Base-by-base conservation (phyloP, 164 flowering plant genomes). In the Macadamia integrifolia region DNA sequence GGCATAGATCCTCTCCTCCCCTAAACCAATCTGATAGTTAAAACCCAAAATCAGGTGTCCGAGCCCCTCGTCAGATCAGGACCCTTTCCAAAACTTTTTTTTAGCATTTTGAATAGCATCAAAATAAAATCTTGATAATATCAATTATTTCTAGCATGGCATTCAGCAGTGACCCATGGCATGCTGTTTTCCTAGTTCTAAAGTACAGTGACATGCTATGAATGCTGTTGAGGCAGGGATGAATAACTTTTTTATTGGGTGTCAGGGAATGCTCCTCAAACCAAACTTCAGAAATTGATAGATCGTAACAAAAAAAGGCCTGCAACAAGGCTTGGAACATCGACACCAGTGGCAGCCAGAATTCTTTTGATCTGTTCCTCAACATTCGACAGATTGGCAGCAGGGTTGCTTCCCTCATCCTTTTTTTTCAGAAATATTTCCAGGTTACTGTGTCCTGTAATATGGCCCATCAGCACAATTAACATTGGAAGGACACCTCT, bases 361-460 rank as follows among this genome's bases (percentile, higher is more conserved):
- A 91, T 91, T 75, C 83, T 89, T 77, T 88, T 89, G 44, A 93
- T 91, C 75, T 88, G 88, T 62, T 86, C 98, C 80, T 91, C 98
- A 43, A 92, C 91, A 69, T 81, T 78, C 53, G 88, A 85, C 46
- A 93, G 80, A 80, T 88, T 89, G 61, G 92, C 96, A 50, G 93
- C 96, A 58, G 98, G 98, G 64, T 35, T 35, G 3, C 40, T 8
- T 57, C 6, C 23, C 17, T 14, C 9, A 1, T 32, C 32, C 17
- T 60, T 60, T 60, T 31, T 0, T 32, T 32, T 23, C 30, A 62
- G 53, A 28, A 28, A 62, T 9, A 30, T 46, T 50, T 3, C 50
- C 15, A 11, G 57, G 5, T 53, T 53, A 17, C 40, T 35, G 53
- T 49, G 2, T 49, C 15, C 53, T 49, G 11, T 11, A 11, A 11